Evolutionary conservation across 192 early-diverging fungal species (phyloP), one percentile per base, ranked within the genome.

Genomic region (Linnemannia zychae): DNA sequence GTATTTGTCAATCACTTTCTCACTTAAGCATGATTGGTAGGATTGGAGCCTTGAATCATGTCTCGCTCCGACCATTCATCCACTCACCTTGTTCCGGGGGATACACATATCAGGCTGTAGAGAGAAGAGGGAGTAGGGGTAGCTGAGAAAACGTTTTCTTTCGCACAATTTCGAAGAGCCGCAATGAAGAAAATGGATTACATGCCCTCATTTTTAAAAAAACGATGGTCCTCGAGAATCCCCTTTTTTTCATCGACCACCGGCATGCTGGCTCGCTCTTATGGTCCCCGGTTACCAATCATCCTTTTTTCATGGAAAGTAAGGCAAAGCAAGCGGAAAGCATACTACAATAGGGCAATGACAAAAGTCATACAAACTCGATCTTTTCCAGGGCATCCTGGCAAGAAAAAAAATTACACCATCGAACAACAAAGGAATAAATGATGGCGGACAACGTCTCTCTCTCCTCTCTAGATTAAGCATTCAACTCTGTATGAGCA

Each of bases 1-100:
- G 28, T 28, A 31, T 31, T 3, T 7, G 11, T 63, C 57, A 28
- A 0, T 52, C 50, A 1, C 12, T 63, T 33, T 3, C 11, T 31
- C 11, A 3, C 4, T 63, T 9, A 28, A 15, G n/a, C n/a, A 28
- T 63, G 28, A 31, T 63, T 63, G 57, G 57, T 31, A n/a, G 28
- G 28, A n/a, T 11, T 2, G 4, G 22, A 24, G 12, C 9, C 28
- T 31, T 0, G 28, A 12, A 11, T 63, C 31, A 24, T 44, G 12
- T 63, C 28, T 63, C 57, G 57, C 57, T 63, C 57, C 57, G 28
- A 63, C 57, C 28, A 33, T 63, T 63, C 57, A 63, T 63, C 57
- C 28, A 63, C 3, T 12, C 57, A 63, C 57, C 28, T 63, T 33
- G 24, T 31, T 2, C 57, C 57, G 57, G 15, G 3, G 13, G 57